These are phyloP conservation scores for Heritiera fomes DNA, from an alignment of 345 rosid genomes.

Conservation along the genomic window DNA sequence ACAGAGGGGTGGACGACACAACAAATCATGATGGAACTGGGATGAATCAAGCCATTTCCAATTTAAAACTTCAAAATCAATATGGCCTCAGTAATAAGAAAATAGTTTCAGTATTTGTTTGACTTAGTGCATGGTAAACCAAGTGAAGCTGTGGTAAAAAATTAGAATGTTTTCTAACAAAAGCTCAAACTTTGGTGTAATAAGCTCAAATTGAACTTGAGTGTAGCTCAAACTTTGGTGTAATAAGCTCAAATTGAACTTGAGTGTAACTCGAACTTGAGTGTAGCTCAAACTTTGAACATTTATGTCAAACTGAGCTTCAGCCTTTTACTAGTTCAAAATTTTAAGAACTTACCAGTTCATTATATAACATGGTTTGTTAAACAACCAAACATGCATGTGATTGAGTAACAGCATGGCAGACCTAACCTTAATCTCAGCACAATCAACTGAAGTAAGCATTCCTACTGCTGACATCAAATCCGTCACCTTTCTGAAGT, in stretches of 20 bases:
- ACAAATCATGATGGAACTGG: background rate
- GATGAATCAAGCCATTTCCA: background rate
- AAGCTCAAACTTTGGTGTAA: background rate
- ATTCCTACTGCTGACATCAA: constrained; percentile 66
- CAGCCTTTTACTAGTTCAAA: background rate
- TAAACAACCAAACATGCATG: constrained; percentile 17
- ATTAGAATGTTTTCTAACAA: background rate
- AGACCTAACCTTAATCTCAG: constrained; percentile 62
- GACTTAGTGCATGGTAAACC: background rate
- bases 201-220: constrained; percentile 2
- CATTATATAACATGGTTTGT: constrained; percentile 3
- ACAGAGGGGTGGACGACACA: background rate
- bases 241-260: background rate
- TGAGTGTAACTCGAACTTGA: too few relatives aligned
- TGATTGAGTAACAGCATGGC: constrained; percentile 17
- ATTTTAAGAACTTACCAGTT: background rate
- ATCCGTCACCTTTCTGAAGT: constrained; percentile 57
- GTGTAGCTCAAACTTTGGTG: background rate
- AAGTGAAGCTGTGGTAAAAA: background rate
- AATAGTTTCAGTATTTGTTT: background rate
- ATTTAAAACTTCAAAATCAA: background rate
- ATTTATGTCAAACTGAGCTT: background rate
- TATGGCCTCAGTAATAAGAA: background rate
- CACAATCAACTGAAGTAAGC: constrained; percentile 44
- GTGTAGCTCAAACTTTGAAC: background rate